These are phyloP conservation scores for Blastobotrys serpentis DNA, from an alignment of 1,139 yeast genomes.

Conservation along the genomic window DNA sequence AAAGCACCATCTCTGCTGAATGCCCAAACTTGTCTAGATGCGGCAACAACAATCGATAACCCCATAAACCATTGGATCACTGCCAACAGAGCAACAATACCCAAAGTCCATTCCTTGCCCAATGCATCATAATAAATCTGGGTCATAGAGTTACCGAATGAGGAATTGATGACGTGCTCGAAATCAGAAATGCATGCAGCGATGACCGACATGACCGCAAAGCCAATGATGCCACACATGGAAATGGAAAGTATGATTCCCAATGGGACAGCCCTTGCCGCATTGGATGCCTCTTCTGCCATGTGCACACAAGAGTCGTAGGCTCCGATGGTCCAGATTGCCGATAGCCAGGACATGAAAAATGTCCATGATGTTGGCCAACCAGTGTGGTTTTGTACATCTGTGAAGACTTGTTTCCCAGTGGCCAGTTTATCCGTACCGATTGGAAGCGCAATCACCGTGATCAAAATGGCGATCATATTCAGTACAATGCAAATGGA, in stretches of 20 bases:
- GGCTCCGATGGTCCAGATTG: constrained; percentile 47
- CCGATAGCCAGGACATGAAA: constrained; percentile 60
- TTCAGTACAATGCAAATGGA: constrained; percentile 58
- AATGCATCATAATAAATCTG: constrained; percentile 63
- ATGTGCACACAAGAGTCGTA: constrained; percentile 73
- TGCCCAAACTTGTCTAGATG: constrained; percentile 82
- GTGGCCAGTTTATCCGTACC: constrained; percentile 26
- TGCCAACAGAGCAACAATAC: constrained; percentile 33
- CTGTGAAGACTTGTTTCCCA: constrained; percentile 53
- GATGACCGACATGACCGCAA: constrained; percentile 53
- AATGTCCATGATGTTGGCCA: constrained; percentile 73
- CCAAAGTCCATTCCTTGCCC: constrained; percentile 65
- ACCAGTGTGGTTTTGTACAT: constrained; percentile 51
- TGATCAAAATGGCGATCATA: constrained; percentile 53
- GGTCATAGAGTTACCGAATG: constrained; percentile 45
- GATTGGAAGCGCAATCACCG: constrained; percentile 37
- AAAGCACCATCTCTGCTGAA: constrained; percentile 88
- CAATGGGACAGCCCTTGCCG: constrained; percentile 63
- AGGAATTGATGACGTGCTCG: constrained; percentile 38
- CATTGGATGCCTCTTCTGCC: constrained; percentile 66
- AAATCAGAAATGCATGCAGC: constrained; percentile 59
- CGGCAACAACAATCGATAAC: constrained; percentile 66
- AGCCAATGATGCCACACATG: constrained; percentile 62
- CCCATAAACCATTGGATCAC: constrained; percentile 57
- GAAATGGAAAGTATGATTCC: constrained; percentile 59